Base-by-base conservation (phyloP, 2,329 filamentous ascomycete genomes). In the Ophiocordyceps sinensis region DNA sequence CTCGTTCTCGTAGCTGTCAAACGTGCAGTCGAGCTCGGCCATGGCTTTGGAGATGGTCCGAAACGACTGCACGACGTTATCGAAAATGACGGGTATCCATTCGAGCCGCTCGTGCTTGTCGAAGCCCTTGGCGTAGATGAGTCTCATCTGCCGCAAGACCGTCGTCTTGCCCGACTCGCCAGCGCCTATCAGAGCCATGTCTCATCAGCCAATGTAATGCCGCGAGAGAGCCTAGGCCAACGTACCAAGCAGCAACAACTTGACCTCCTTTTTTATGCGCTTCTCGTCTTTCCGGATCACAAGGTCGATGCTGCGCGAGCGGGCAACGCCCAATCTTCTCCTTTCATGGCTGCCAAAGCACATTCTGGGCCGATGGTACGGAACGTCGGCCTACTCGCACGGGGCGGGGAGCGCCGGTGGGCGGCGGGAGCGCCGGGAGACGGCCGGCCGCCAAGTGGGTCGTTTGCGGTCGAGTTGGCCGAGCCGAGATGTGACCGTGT, bases 41-140 rank as follows among this genome's bases (percentile, higher is more conserved):
- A 96, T 96, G 41, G 88, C 89, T 47, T 91, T 85, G 54, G 85
- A 75, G 49, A 95, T 82, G 51, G 88, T 78, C 59, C 88, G 85
- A 67, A 94, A 91, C 3, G 89, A 89, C 52, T 94, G 85, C 40
- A 95, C 71, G 49, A 96, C 74, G 62, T 98, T 98, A 63, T 82
- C 88, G 64, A 95, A 96, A 50, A 96, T 88, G 54, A 95, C 88
- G 14, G 87, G 84, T 52, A 91, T 87, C 74, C 86, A 94, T 69
- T 95, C 86, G 49, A 93, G 78, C 61, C 87, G 85, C 62, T 96
- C 91, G 48, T 77, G 79, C 54, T 85, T 83, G 55, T 79, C 85
- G 66, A 96, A 96, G 39, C 91, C 89, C 61, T 87, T 80, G 13
- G 86, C 79, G 61, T 96, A 91, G 53, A 98, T 95, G 62, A 98